phyloP scores from a whole-genome alignment of 2,329 filamentous ascomycete genomes.

The Parastagonospora nodorum region DNA sequence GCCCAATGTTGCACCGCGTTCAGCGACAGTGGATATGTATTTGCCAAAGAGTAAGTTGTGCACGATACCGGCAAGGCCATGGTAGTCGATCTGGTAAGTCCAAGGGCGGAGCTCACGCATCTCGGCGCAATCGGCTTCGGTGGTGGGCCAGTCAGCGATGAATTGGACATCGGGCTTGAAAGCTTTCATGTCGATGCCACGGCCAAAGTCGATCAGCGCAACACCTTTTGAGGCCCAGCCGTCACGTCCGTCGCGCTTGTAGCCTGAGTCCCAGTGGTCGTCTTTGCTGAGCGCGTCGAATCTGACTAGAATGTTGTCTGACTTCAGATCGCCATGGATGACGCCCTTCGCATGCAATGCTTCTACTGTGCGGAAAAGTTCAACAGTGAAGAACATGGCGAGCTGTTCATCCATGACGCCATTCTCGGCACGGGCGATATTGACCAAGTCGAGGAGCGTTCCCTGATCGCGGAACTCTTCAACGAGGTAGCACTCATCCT shows the following conservation, averaged over 20 bases:
- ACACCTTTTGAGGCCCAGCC: conserved; percentile 84
- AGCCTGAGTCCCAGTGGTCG: conserved; percentile 64
- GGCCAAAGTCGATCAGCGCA: conserved; percentile 90
- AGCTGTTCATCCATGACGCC: conserved; percentile 86
- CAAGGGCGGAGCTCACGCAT: conserved; percentile 93
- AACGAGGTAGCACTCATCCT: conserved; percentile 86
- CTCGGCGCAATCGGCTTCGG: conserved; percentile 86
- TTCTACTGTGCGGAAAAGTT: conserved; percentile 88
- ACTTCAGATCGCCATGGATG: conserved; percentile 92
- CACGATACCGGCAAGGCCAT: conserved; percentile 85
- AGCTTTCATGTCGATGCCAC: conserved; percentile 88
- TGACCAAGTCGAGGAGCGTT: conserved; percentile 92
- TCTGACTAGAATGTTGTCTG: conserved; percentile 91
- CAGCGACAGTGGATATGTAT: conserved; percentile 80
- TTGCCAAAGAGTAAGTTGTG: conserved; percentile 91
- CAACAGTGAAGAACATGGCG: conserved; percentile 94
- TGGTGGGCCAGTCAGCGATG: conserved; percentile 93
- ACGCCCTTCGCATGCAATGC: conserved; percentile 78
- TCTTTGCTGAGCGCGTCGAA: conserved; percentile 62
- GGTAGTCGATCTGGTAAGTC: conserved; percentile 98
- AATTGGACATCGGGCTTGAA: conserved; percentile 82
- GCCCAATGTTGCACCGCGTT: conserved; percentile 59
- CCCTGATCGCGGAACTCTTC: conserved; percentile 88
- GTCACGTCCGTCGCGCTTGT: conserved; percentile 71
- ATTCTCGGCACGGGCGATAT: conserved; percentile 74